Base-by-base conservation (phyloP, 164 flowering plant species). In the Akebia trifoliata region DNA sequence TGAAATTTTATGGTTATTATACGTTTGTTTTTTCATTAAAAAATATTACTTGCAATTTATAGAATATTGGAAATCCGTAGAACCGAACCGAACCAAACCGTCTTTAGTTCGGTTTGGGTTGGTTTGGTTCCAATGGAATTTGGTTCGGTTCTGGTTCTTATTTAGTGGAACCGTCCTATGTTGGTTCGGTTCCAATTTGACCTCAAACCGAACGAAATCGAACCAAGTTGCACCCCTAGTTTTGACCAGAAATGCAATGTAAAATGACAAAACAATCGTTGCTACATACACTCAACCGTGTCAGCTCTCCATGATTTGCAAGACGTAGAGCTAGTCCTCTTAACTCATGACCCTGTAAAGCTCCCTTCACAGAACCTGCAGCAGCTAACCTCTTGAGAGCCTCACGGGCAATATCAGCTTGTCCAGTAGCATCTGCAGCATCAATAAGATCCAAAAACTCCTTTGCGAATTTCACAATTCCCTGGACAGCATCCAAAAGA, bases 351-450 rank as follows among this genome's bases (percentile, higher is more conserved):
- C 90, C 82, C 39, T 74, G 82, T 60, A 93, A 73, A 60, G 97
- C 86, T 38, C 99, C 97, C 77, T 93, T 93, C 42, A 90, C 84
- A 39, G 99, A 82, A 69, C 92, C 95, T 36, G 97, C 92, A 67
- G 92, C 87, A 65, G 97, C 95, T 65, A 93, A 67, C 63, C 97
- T 82, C 74, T 87, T 85, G 17, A 90, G 84, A 68, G 97, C 99
- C 71, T 87, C 99, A 2, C 96, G 90, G 65, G 99, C 97, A 73
- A 93, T 84, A 54, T 93, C 97, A 69, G 76, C 76, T 71, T 90
- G 97, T 52, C 74, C 98, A 67, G 98, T 93, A 26, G 98, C 98
- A 84, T 93, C 98, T 42, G 98, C 98, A 54, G 98, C 97, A 80
- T 93, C 98, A 64, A 90, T 85, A 56, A 93, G 88, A 74, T 87